These are phyloP conservation scores for Kuraishia floccosa DNA, from an alignment of 805 yeast species.

Conservation along the genomic window DNA sequence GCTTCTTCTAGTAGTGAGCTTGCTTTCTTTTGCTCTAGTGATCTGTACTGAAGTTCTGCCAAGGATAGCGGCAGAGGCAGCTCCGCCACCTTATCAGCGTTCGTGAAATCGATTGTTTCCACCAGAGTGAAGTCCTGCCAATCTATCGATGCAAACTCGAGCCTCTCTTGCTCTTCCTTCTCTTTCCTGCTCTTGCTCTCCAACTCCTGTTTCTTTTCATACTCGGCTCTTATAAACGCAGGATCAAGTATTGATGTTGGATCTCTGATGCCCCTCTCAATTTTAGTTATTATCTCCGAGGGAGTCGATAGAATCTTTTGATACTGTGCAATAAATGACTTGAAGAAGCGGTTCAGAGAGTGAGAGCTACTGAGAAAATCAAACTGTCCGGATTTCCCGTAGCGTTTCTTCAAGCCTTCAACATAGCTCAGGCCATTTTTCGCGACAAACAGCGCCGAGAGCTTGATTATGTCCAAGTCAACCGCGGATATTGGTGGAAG, in stretches of 20 bases:
- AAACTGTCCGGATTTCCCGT: slow-evolving; percentile 35
- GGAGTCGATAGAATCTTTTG: slow-evolving; percentile 18
- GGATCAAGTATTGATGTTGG: slow-evolving; percentile 26
- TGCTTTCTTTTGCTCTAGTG: slow-evolving; percentile 39
- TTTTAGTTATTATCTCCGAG: slow-evolving; percentile 6
- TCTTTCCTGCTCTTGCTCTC: slow-evolving; percentile 16
- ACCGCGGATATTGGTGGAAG: slow-evolving; percentile 35
- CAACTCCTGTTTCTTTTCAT: slow-evolving; percentile 23
- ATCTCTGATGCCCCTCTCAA: slow-evolving; percentile 17
- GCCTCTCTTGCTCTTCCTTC: slow-evolving; percentile 23
- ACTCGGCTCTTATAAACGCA: slow-evolving; percentile 48
- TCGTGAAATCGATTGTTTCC: slow-evolving; percentile 55
- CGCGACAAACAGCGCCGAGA: slow-evolving; percentile 62
- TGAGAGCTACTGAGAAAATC: slow-evolving; percentile 55
- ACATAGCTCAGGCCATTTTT: slow-evolving; percentile 40
- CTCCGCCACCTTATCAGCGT: slow-evolving; percentile 45
- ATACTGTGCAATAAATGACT: slow-evolving; percentile 46
- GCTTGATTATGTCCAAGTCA: slow-evolving; percentile 61
- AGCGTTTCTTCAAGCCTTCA: slow-evolving; percentile 17
- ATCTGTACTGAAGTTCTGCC: slow-evolving; percentile 48
- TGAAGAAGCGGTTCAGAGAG: slow-evolving; percentile 44
- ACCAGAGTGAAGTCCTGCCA: slow-evolving; percentile 80
- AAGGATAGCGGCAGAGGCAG: slow-evolving; percentile 43
- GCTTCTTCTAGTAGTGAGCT: slow-evolving; percentile 27
- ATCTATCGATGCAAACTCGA: slow-evolving; percentile 65